Base-by-base conservation (phyloP, 106 monocot genomes). In the Agapanthus africanus region DNA sequence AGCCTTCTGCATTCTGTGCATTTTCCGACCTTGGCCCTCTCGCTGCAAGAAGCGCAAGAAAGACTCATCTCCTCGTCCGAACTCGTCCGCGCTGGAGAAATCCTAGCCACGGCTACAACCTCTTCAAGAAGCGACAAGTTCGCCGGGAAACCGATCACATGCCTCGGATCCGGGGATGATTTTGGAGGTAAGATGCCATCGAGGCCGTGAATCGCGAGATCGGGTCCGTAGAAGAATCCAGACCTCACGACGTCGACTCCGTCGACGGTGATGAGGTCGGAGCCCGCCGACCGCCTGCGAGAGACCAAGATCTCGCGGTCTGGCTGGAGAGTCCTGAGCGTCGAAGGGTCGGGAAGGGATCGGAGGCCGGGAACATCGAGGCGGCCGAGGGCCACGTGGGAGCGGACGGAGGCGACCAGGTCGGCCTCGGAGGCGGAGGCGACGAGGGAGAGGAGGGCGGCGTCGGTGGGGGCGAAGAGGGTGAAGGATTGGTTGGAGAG, bases 121-220 rank as follows among this genome's bases (percentile, higher is more conserved):
- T n/a, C n/a, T n/a, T n/a, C n/a, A n/a, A n/a, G n/a, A n/a, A n/a
- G n/a, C n/a, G n/a, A n/a, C n/a, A n/a, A n/a, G n/a, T n/a, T n/a
- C n/a, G n/a, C n/a, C n/a, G n/a, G n/a, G n/a, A n/a, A n/a, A n/a
- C n/a, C n/a, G n/a, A n/a, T n/a, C n/a, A n/a, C n/a, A n/a, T n/a
- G n/a, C n/a, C n/a, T n/a, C n/a, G n/a, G n/a, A n/a, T n/a, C n/a
- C n/a, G n/a, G n/a, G n/a, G n/a, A n/a, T n/a, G n/a, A n/a, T n/a
- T n/a, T n/a, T n/a, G n/a, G n/a, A n/a, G n/a, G n/a, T n/a, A 70
- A 47, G 61, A 65, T 71, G 14, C 64, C 77, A 11, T n/a, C 71
- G 28, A 77, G 71, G 65, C 77, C 77, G 31, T 77, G 71, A 22
- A 71, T 64, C 4, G 37, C 65, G 54, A 71, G 19, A 22, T 65